Base-by-base conservation (phyloP, 306 rosid species). In the Vicia faba region DNA sequence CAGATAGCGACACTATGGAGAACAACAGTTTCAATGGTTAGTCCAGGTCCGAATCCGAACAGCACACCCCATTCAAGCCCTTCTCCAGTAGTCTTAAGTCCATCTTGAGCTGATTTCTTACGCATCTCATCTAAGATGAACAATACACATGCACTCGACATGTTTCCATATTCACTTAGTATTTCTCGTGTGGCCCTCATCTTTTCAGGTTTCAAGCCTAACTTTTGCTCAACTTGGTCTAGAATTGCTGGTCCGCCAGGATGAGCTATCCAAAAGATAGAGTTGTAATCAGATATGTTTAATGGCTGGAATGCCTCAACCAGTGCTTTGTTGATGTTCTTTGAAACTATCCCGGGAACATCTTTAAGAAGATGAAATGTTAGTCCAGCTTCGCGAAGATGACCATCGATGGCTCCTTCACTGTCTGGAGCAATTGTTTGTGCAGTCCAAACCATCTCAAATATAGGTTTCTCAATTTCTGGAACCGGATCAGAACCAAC, bases 21-120 rank as follows among this genome's bases (percentile, higher is more conserved):
- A 61, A 85, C 89, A 0, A 89, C 86, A 0, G 91, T 85, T 49
- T 89, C 96, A 4, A 89, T 85, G 0, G 91, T 83, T 0, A 89
- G 89, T n/a, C 96, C 96, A 0, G 93, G 96, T 53, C 96, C 93
- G 65, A 89, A 85, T 0, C 93, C 91, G 0, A 89, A 85, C 0
- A 89, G 46, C 10, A 89, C 93, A 4, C 93, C 93, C 96, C 93
- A 89, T 1, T 89, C 96, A 2, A 83, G 81, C 0, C 77, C 81
- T 64, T 77, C 77, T 9, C 81, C 77, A 0, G 81, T 77, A 15
- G 81, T 77, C 43, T 69, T 76, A 0, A 70, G 80, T 63, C 91
- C 86, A 8, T 83, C 26, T 61, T 75, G 28, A 0, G 23, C 65
- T 0, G 91, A 87, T 49, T 74, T 81, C 71, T 16, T 83, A 57